Evolutionary conservation across 768 basidiomycete genomes (phyloP).

Genomic region (Royoungia palumana): DNA sequence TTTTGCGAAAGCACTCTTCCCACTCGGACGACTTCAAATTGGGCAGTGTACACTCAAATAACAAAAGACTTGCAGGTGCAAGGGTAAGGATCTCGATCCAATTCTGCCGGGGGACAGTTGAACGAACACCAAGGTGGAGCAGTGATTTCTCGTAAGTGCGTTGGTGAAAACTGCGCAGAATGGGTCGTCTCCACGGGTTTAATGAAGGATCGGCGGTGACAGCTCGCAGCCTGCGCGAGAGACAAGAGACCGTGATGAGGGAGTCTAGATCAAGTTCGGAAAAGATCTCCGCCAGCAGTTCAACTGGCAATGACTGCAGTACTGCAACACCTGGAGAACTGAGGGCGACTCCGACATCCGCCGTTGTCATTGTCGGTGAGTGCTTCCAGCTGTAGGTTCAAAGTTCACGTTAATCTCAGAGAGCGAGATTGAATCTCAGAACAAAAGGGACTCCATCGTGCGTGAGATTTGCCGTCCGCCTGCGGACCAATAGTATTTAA

Average conservation of each 20-base stretch:
- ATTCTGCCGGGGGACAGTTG: conserved; percentile 68
- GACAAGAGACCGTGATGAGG: conserved; percentile 54
- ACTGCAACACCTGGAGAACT: conserved; percentile 1
- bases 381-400: too few relatives aligned
- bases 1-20: conserved; percentile 68
- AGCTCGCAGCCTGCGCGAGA: conserved; percentile 55
- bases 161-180: conserved; percentile 52
- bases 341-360: not conserved
- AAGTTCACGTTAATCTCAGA: too few relatives aligned
- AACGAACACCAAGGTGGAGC: conserved; percentile 58
- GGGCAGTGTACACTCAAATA: conserved; percentile 67
- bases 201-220: conserved; percentile 62
- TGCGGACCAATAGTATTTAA: too few relatives aligned
- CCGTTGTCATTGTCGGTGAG: not conserved
- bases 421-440: not conserved
- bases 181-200: conserved; percentile 76
- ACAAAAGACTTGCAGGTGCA: conserved; percentile 57
- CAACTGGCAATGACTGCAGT: conserved; percentile 63
- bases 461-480: too few relatives aligned
- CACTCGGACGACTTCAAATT: conserved; percentile 64
- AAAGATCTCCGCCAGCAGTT: conserved; percentile 70
- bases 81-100: conserved; percentile 75
- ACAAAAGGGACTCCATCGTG: too few relatives aligned
- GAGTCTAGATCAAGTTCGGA: conserved; percentile 63
- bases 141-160: conserved; percentile 48